Base-by-base conservation (phyloP, 768 basidiomycete genomes). In the Pleurotus platypus region DNA sequence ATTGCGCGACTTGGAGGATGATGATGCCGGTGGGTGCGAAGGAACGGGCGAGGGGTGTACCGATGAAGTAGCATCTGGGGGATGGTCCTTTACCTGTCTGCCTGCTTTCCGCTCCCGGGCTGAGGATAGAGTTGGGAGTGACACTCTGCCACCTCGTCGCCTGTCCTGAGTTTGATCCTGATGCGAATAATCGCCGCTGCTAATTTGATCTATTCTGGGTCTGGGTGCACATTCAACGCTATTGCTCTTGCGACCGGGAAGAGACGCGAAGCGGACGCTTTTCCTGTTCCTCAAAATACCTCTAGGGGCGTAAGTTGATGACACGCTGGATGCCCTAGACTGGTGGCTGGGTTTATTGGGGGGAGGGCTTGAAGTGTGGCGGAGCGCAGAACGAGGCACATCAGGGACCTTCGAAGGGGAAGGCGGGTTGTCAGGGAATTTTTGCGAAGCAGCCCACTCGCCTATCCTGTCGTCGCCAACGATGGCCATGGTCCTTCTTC, bases 211-310 rank as follows among this genome's bases (percentile, higher is more conserved):
- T 35, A 35, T 35, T 11, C 30, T 35, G 1, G 30, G 30, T 11
- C 40, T 43, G n/a, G 55, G 13, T 39, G 27, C 46, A 54, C 39
- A 54, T 27, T 49, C 38, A 47, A 35, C 26, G 54, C 49, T 20
- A 9, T 35, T 53, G 20, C 20, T 40, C 13, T 51, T 40, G 46
- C 59, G 62, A 20, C 61, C 62, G 11, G 72, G 72, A 42, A 72
- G 61, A 45, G 70, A 69, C 12, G 73, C 73, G 60, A 80, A 80
- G 45, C 77, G 73, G 55, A 80, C 78, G 42, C 69, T 77, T 58
- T 75, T 78, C 64, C 64, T 69, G 55, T 66, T 68, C 57, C 75
- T 76, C 37, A 76, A 64, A 35, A 76, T 74, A 39, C 74, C 70
- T 20, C 70, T 67, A 22, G 68, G 63, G 16, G 53, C 56, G 42